Conservation (phyloP, 2,329 filamentous ascomycete genomes). For the Aspergillus versicolor region DNA sequence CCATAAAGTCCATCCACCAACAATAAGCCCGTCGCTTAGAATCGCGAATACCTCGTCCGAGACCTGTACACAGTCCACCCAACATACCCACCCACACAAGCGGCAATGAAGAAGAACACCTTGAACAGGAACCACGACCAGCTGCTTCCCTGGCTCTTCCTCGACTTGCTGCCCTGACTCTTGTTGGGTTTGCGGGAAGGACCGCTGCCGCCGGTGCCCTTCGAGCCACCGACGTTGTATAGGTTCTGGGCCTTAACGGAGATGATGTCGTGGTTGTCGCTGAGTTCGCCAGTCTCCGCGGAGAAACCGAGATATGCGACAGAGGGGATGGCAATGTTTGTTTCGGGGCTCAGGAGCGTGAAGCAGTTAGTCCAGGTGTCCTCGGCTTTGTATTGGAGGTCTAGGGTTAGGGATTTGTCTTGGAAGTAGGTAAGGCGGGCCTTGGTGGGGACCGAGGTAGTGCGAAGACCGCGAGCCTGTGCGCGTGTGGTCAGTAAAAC, state of each 20-base stretch:
- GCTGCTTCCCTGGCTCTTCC: constrained; percentile 43
- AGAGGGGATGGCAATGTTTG: constrained; percentile 74
- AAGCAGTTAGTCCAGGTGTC: constrained; percentile 90
- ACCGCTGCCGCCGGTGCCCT: constrained; percentile 19
- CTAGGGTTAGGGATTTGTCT: constrained; percentile 85
- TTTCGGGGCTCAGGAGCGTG: constrained; percentile 59
- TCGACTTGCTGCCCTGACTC: background rate
- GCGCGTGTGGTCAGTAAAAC: too few species aligned
- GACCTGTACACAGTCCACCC: constrained; percentile 82
- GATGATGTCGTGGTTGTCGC: constrained; percentile 97
- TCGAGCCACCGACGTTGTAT: constrained; percentile 56
- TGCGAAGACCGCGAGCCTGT: constrained; percentile 79
- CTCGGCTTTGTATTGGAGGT: constrained; percentile 91
- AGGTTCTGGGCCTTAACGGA: constrained; percentile 83
- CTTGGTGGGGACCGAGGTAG: constrained; percentile 76
- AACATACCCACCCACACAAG: constrained; percentile 73
- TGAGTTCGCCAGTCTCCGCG: constrained; percentile 87
- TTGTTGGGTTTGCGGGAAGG: constrained; percentile 4
- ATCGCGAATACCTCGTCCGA: constrained; percentile 49
- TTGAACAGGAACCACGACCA: constrained; percentile 79
- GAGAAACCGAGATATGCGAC: constrained; percentile 65
- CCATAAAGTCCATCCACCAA: background rate
- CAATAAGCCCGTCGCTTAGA: constrained; percentile 21
- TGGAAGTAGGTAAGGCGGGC: constrained; percentile 92
- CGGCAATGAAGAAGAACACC: constrained; percentile 71